Conservation (phyloP, 2,329 filamentous ascomycete genomes). For the Xylaria sp. region DNA sequence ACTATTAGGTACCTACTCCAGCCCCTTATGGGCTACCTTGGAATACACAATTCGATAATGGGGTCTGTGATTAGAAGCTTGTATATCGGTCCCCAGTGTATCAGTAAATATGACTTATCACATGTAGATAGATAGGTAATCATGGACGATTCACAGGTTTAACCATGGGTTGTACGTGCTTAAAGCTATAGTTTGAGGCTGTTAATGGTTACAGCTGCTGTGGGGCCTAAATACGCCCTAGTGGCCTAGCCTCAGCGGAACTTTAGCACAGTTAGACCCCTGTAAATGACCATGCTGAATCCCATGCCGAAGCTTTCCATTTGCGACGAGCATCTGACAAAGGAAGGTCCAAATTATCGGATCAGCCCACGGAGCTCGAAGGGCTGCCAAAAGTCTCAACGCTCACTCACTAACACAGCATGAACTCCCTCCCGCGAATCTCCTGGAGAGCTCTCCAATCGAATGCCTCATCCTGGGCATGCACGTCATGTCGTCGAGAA, state of each 20-base stretch:
- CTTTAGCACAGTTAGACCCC: slow-evolving; percentile 22
- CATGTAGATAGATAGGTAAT: background rate
- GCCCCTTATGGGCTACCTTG: background rate
- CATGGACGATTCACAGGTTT: background rate
- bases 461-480: slow-evolving; percentile 45
- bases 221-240: slow-evolving; percentile 19
- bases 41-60: slow-evolving; percentile 6
- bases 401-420: slow-evolving; percentile 41
- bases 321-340: slow-evolving; percentile 21
- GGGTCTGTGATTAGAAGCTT: slow-evolving; percentile 4
- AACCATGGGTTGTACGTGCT: background rate
- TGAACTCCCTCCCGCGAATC: slow-evolving; percentile 56
- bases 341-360: slow-evolving; percentile 6
- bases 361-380: slow-evolving; percentile 18
- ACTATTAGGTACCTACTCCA: background rate
- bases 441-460: slow-evolving; percentile 49
- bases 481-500: slow-evolving; percentile 47
- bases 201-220: slow-evolving; percentile 19
- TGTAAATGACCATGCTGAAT: slow-evolving; percentile 37
- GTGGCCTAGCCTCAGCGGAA: background rate
- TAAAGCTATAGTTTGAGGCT: slow-evolving; percentile 16
- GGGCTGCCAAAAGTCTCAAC: slow-evolving; percentile 7
- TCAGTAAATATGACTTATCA: background rate
- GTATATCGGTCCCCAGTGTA: background rate
- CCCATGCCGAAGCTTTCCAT: slow-evolving; percentile 12